Conservation (phyloP, 805 yeast genomes). For the Pichia cephalocereana region DNA sequence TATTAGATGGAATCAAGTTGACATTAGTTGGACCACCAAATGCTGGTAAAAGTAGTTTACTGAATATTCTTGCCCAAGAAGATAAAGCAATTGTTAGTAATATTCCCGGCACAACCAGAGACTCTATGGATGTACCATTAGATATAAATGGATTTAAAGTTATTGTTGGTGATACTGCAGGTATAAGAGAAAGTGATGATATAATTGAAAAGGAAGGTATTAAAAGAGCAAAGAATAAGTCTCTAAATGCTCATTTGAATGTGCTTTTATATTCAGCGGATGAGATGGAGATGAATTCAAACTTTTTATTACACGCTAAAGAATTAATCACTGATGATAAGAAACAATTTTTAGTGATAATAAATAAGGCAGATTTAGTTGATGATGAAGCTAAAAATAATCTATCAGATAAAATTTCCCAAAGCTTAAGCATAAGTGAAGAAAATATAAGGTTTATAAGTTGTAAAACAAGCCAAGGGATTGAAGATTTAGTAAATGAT, state of each 20-base stretch:
- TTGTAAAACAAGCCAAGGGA: conserved; percentile 48
- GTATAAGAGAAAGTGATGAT: conserved; percentile 46
- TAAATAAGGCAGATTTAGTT: conserved; percentile 56
- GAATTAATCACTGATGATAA: conserved; percentile 14
- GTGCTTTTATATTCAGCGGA: conserved; percentile 49
- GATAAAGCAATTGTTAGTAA: conserved; percentile 89
- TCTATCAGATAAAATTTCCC: conserved; percentile 14
- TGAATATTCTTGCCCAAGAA: conserved; percentile 65
- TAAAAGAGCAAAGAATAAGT: conserved; percentile 54
- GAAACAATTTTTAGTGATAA: conserved; percentile 29
- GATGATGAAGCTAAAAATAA: conserved; percentile 1
- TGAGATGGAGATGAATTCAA: conserved; percentile 27
- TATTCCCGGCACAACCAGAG: conserved; percentile 92
- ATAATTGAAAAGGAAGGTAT: conserved; percentile 66
- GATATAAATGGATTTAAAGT: conserved; percentile 81
- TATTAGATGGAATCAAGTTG: conserved; percentile 64
- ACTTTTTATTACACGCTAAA: conserved; percentile 32
- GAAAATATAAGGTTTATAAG: conserved; percentile 39
- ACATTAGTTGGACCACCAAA: conserved; percentile 87
- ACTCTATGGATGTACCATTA: conserved; percentile 69
- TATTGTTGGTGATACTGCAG: conserved; percentile 88
- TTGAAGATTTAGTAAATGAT: conserved; percentile 33
- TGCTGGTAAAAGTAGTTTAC: conserved; percentile 87
- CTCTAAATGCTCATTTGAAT: conserved; percentile 56
- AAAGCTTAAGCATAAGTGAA: conserved; percentile 20